Evolutionary conservation across 106 monocot genomes (phyloP).

Genomic region (Ottelia alismoides): DNA sequence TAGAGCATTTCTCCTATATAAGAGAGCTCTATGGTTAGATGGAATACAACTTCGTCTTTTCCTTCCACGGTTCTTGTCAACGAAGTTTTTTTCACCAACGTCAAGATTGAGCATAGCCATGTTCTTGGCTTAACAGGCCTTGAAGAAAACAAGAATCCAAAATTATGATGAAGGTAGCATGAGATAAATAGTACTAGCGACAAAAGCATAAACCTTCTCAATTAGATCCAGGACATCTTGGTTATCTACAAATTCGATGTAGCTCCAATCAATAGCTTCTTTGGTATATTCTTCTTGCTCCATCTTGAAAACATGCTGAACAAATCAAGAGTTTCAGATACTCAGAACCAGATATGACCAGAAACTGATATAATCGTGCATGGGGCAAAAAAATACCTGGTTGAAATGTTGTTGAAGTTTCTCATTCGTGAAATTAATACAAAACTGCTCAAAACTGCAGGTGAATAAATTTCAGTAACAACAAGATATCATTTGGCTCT

Average conservation of each 20-base stretch:
- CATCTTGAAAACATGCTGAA: constrained; percentile 85
- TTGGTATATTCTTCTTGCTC: constrained; percentile 93
- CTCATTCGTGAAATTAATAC: constrained; percentile 91
- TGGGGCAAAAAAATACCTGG: constrained; percentile 31
- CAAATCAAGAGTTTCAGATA: too few relatives aligned
- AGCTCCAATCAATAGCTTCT: constrained; percentile 97
- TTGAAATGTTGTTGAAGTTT: constrained; percentile 94
- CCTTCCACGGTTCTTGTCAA: too few relatives aligned
- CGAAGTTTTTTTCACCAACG: neutral
- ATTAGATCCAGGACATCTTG: constrained; percentile 98
- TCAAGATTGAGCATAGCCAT: neutral
- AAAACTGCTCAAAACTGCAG: constrained; percentile 86
- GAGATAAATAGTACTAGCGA: too few relatives aligned
- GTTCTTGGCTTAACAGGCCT: neutral
- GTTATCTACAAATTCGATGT: constrained; percentile 99
- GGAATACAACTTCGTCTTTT: too few relatives aligned
- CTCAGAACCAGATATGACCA: too few relatives aligned
- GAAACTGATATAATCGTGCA: too few relatives aligned
- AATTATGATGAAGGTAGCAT: too few relatives aligned
- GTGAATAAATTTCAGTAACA: too few relatives aligned
- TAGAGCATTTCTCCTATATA: too few relatives aligned
- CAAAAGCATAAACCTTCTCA: constrained; percentile 57
- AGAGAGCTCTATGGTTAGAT: too few relatives aligned
- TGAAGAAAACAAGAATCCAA: constrained; percentile 4
- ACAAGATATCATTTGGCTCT: too few relatives aligned